Conservation (phyloP, 2,329 filamentous ascomycete genomes). For the Claviceps citrina region DNA sequence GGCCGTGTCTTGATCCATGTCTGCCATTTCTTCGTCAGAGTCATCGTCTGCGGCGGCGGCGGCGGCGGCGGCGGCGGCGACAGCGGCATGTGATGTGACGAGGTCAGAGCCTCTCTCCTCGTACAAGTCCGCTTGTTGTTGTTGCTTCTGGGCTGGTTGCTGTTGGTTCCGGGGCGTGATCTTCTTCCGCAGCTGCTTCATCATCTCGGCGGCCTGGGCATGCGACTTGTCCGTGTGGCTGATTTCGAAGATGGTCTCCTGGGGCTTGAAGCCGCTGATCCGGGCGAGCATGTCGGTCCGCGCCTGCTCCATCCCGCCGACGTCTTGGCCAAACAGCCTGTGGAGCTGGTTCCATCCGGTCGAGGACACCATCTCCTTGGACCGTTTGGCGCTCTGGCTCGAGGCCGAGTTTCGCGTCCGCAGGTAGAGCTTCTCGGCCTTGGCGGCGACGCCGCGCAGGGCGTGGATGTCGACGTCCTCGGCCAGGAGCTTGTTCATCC, state of each 20-base stretch:
- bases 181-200: slow-evolving; percentile 55
- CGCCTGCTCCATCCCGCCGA: slow-evolving; percentile 49
- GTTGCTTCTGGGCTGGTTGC: slow-evolving; percentile 28
- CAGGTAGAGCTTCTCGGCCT: slow-evolving; percentile 87
- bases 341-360: slow-evolving; percentile 62
- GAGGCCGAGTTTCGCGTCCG: slow-evolving; percentile 84
- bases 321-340: slow-evolving; percentile 60
- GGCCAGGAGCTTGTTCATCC: slow-evolving; percentile 61
- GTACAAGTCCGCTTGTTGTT: slow-evolving; percentile 21
- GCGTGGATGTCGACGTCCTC: slow-evolving; percentile 59
- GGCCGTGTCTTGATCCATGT: not conserved
- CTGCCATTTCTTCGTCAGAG: slow-evolving; percentile 6
- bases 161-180: slow-evolving; percentile 42
- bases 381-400: slow-evolving; percentile 73
- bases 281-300: slow-evolving; percentile 75
- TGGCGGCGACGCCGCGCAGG: slow-evolving; percentile 59
- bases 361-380: slow-evolving; percentile 59
- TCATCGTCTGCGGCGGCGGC: slow-evolving; percentile 10
- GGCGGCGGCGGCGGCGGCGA: slow-evolving; percentile 10
- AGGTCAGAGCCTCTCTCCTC: slow-evolving; percentile 16
- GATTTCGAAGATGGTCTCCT: slow-evolving; percentile 94
- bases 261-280: slow-evolving; percentile 75
- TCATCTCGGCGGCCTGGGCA: slow-evolving; percentile 55
- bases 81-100: not conserved
- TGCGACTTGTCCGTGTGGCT: slow-evolving; percentile 53